phyloP scores from a whole-genome alignment of 108 stramenopile genomes.

The Pseudonitzschia pungens region DNA sequence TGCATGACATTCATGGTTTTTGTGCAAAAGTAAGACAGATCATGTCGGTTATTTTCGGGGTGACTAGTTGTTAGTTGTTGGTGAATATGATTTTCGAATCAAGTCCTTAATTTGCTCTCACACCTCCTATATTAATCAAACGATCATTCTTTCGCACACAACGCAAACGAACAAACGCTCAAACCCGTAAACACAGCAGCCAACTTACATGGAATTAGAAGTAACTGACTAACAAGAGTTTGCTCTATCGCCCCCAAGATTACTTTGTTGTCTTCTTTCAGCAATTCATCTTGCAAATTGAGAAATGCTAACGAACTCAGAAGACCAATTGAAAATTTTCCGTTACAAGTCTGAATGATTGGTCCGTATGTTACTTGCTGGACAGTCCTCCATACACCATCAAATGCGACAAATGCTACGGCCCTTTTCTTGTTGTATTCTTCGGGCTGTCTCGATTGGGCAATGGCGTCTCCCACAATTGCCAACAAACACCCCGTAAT shows the following conservation, averaged over 20 bases:
- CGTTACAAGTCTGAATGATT: conserved; percentile 36
- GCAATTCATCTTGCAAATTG: conserved; percentile 8
- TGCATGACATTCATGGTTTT: background rate
- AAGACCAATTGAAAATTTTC: conserved; percentile 27
- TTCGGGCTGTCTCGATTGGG: conserved; percentile 27
- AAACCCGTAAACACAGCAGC: background rate
- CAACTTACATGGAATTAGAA: conserved; percentile 35
- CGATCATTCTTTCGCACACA: too few species aligned
- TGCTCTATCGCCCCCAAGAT: conserved; percentile 51
- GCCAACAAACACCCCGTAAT: conserved; percentile 38
- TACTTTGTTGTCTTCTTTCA: conserved; percentile 4
- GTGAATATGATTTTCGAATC: background rate
- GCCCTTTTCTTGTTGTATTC: conserved; percentile 47
- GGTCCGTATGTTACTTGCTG: conserved; percentile 44
- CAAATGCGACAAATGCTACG: conserved; percentile 52
- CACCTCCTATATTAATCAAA: background rate
- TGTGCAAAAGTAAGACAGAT: background rate
- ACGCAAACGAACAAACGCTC: too few species aligned
- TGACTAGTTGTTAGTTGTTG: background rate
- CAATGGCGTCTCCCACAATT: conserved; percentile 52
- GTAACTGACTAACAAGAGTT: conserved; percentile 50
- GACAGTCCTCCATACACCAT: conserved; percentile 44
- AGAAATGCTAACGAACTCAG: background rate
- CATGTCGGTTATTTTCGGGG: background rate
- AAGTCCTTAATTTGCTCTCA: background rate